These are phyloP conservation scores for Spathaspora sp. DNA, from an alignment of 1,139 yeast species.

Conservation along the genomic window DNA sequence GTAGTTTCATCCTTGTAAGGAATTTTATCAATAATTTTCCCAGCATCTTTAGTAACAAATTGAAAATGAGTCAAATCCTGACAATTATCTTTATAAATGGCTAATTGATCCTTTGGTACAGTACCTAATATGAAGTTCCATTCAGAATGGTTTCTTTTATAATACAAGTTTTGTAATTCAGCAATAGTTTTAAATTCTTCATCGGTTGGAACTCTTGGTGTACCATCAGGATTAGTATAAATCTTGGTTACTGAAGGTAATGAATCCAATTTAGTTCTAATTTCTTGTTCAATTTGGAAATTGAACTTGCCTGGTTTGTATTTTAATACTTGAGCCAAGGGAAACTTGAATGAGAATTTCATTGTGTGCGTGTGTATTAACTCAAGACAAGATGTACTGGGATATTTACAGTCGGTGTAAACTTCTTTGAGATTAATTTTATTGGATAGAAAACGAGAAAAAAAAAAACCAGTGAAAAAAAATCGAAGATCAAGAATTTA, in stretches of 20 bases:
- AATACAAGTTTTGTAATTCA: conserved; percentile 62
- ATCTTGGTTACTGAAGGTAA: conserved; percentile 58
- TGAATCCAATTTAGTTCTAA: conserved; percentile 43
- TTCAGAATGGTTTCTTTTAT: conserved; percentile 57
- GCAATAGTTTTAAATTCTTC: conserved; percentile 74
- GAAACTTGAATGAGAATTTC: conserved; percentile 47
- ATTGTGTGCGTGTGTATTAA: conserved; percentile 16
- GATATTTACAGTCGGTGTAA: background rate
- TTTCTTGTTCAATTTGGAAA: conserved; percentile 42
- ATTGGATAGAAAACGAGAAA: conserved; percentile 17
- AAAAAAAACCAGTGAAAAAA: background rate
- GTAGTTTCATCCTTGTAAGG: conserved; percentile 79
- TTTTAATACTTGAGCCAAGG: conserved; percentile 40
- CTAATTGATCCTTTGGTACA: conserved; percentile 53
- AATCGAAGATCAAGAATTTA: background rate
- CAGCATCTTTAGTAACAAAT: conserved; percentile 61
- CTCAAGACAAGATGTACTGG: background rate
- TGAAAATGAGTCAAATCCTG: conserved; percentile 61
- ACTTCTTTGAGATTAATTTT: conserved; percentile 17
- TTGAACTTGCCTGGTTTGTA: conserved; percentile 41
- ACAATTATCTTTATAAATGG: conserved; percentile 61
- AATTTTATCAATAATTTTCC: conserved; percentile 74
- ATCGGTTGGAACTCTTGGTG: conserved; percentile 71
- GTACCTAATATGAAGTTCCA: conserved; percentile 63
- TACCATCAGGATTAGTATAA: conserved; percentile 76